phyloP scores from a whole-genome alignment of 192 early-diverging fungal species.

The Entrophospora sp. region DNA sequence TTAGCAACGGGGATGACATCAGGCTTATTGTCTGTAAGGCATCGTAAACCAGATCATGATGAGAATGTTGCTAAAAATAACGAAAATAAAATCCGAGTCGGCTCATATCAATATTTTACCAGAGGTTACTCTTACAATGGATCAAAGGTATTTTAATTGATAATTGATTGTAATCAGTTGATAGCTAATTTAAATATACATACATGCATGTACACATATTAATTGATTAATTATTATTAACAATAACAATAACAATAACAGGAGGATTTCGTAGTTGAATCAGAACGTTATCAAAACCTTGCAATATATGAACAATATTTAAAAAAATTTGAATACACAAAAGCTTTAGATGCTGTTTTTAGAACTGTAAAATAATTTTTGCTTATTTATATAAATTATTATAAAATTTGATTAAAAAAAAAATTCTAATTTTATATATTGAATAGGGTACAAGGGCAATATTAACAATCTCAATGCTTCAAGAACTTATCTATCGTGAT shows the following conservation, averaged over 20 bases:
- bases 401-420: background rate
- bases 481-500: slow-evolving; percentile 85
- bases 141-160: slow-evolving; percentile 17
- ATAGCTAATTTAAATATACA: background rate
- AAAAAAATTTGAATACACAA: slow-evolving; percentile 77
- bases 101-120: slow-evolving; percentile 64
- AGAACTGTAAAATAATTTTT: slow-evolving; percentile 39
- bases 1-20: slow-evolving; percentile 89
- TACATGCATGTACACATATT: background rate
- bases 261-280: slow-evolving; percentile 74
- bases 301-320: slow-evolving; percentile 75
- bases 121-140: slow-evolving; percentile 50
- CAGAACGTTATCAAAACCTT: slow-evolving; percentile 49
- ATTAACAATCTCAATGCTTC: slow-evolving; percentile 68
- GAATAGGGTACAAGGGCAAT: slow-evolving; percentile 30
- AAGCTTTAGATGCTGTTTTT: slow-evolving; percentile 82
- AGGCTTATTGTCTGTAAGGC: slow-evolving; percentile 79
- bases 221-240: background rate
- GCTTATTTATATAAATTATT: no score
- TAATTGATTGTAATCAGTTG: background rate
- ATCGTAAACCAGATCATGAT: slow-evolving; percentile 51
- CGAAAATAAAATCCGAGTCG: slow-evolving; percentile 41
- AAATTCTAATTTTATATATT: no score
- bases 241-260: background rate
- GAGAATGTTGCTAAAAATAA: no score